phyloP scores from a whole-genome alignment of 2,329 filamentous ascomycete genomes.

The Daldinia sp. region DNA sequence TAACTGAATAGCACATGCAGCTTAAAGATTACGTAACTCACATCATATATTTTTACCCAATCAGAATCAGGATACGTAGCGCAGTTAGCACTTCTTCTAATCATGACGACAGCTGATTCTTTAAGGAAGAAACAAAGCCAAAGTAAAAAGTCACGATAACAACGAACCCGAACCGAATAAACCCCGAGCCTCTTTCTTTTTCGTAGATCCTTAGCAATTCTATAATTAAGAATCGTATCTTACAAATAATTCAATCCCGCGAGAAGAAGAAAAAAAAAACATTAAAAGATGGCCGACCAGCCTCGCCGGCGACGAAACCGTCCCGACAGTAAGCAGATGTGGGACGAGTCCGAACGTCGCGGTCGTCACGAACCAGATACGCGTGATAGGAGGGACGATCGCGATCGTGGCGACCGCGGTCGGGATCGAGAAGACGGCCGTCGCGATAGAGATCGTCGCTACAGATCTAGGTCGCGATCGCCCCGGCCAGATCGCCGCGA shows the following conservation, averaged over 20 bases:
- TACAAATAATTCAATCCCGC: background rate
- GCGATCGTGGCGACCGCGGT: conserved; percentile 46
- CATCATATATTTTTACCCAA: background rate
- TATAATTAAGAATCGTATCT: background rate
- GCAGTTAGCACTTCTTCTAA: background rate
- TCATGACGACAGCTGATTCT: conserved; percentile 7
- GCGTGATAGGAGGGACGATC: conserved; percentile 49
- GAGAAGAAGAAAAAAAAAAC: conserved; percentile 11
- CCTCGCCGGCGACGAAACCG: conserved; percentile 57
- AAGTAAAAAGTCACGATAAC: background rate
- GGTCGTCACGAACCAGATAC: conserved; percentile 48
- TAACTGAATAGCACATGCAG: background rate
- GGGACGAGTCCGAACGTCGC: conserved; percentile 66
- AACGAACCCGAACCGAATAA: conserved; percentile 4
- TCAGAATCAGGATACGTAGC: background rate
- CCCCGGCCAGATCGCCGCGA: conserved; percentile 49
- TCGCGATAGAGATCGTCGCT: conserved; percentile 49
- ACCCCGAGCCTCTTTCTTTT: background rate
- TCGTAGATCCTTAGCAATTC: background rate
- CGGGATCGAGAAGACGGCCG: conserved; percentile 48
- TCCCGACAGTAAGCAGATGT: conserved; percentile 71
- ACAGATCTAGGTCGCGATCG: conserved; percentile 45
- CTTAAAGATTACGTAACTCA: background rate
- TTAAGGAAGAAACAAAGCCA: background rate
- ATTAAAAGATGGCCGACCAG: conserved; percentile 66